Conservation (phyloP, 2,329 filamentous ascomycete species). For the Microdochium trichocladiopsis region DNA sequence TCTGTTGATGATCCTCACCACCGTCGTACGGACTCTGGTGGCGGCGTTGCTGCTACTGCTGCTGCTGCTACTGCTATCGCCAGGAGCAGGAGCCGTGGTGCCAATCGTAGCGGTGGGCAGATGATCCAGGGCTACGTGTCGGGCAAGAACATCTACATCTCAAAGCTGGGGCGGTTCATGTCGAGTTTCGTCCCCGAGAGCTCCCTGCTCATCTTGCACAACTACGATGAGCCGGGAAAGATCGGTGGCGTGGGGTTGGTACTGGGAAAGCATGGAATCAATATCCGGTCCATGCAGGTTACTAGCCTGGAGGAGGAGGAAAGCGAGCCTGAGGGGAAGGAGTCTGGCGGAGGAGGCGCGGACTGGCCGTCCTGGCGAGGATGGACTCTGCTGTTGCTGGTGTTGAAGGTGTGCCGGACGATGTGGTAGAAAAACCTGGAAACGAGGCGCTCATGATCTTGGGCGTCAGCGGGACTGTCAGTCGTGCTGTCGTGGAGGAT, state of each 20-base stretch:
- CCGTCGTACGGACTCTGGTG: conserved; percentile 15
- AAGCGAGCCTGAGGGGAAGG: conserved; percentile 11
- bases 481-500: too few species aligned
- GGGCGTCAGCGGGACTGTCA: too few species aligned
- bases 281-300: conserved; percentile 77
- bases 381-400: conserved; percentile 13
- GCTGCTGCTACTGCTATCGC: background rate
- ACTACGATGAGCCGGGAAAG: conserved; percentile 76
- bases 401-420: conserved; percentile 11
- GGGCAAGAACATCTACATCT: conserved; percentile 60
- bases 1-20: conserved; percentile 30
- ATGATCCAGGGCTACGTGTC: conserved; percentile 61
- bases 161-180: conserved; percentile 64
- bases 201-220: conserved; percentile 69
- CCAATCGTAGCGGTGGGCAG: conserved; percentile 10
- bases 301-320: conserved; percentile 32
- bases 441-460: conserved; percentile 54
- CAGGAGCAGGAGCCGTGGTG: conserved; percentile 36
- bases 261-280: conserved; percentile 63
- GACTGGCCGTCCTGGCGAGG: too few species aligned
- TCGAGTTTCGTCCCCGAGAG: conserved; percentile 69
- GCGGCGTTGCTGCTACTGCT: too few species aligned
- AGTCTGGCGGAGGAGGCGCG: too few species aligned
- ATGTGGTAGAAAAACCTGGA: conserved; percentile 18
- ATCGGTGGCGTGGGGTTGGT: conserved; percentile 72